Base-by-base conservation (phyloP, 2,329 filamentous ascomycete genomes). In the Apiospora pterosperma region DNA sequence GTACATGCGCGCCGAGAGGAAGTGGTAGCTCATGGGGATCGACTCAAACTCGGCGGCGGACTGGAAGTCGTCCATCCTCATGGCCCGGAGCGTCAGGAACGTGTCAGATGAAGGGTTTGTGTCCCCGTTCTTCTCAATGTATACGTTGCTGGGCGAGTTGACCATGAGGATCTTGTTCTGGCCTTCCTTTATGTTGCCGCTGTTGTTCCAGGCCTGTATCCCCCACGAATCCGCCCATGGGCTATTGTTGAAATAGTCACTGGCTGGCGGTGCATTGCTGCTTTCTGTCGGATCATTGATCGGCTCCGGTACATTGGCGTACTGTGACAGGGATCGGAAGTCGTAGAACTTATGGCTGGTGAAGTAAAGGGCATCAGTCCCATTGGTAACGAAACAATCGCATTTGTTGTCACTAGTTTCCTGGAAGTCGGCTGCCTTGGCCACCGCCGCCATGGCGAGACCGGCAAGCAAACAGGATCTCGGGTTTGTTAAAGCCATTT, bases 11-110 rank as follows among this genome's bases (percentile, higher is more conserved):
- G 85, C 67, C 4, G 80, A 81, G 55, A 80, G 66, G 71, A 72
- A 78, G 38, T 77, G 72, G 70, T 76, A 80, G 44, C 70, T 70
- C 23, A 65, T 59, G 2, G 72, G 70, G 16, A 69, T 42, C 12
- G 80, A 78, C 67, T 83, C 78, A 62, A 85, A 77, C 74, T 85
- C 83, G 52, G 83, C 79, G 3, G 81, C 79, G 10, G 78, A 80
- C 71, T 85, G 83, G 69, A 85, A 85, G 31, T 70, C 67, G 3
- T 66, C 62, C 36, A 82, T 74, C 3, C 83, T 80, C 61, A 73
- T 72, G 1, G 83, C 84, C 60, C 83, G 80, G 69, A 85, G 74
- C 5, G 81, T 81, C 58, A 85, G 72, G 70, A 76, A 81, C 0
- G 82, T 84, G 19, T 76, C 70, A 3, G 77, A 74, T 6, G 66